These are phyloP conservation scores for Candida sp. DNA, from an alignment of 1,139 yeast species.

Conservation along the genomic window DNA sequence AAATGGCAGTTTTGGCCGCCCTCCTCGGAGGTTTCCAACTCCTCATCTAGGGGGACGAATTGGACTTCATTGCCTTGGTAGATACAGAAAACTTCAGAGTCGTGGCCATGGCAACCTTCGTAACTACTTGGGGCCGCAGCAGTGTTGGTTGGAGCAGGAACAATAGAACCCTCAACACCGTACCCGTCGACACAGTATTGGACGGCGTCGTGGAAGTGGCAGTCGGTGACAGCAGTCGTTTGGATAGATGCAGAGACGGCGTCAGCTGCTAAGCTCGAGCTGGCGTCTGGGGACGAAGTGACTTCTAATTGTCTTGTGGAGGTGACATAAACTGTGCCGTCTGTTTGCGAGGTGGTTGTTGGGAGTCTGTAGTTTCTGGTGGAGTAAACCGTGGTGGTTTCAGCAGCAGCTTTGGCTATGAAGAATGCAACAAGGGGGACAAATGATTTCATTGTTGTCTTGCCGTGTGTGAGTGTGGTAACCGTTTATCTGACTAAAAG, in stretches of 20 bases:
- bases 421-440: background rate
- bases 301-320: slow-evolving; percentile 1
- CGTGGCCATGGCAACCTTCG: slow-evolving; percentile 34
- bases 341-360: slow-evolving; percentile 1
- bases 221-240: slow-evolving; percentile 21
- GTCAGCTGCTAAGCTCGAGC: background rate
- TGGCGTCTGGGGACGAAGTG: background rate
- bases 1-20: slow-evolving; percentile 31
- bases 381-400: slow-evolving; percentile 4
- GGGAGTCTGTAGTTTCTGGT: slow-evolving; percentile 5
- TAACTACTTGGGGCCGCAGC: slow-evolving; percentile 24
- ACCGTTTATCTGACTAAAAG: background rate
- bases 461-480: too few relatives aligned
- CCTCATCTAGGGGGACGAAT: slow-evolving; percentile 19
- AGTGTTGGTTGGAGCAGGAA: slow-evolving; percentile 28
- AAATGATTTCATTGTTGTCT: background rate
- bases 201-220: slow-evolving; percentile 31
- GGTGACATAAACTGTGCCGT: slow-evolving; percentile 6
- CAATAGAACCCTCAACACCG: slow-evolving; percentile 32
- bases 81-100: slow-evolving; percentile 25
- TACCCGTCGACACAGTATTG: slow-evolving; percentile 27
- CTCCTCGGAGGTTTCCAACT: slow-evolving; percentile 9
- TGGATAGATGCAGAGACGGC: background rate
- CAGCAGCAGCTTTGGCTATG: background rate
- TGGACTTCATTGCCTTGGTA: slow-evolving; percentile 24